Evolutionary conservation across 192 early-diverging fungal genomes (phyloP).

Genomic region (Coemansia sp.): DNA sequence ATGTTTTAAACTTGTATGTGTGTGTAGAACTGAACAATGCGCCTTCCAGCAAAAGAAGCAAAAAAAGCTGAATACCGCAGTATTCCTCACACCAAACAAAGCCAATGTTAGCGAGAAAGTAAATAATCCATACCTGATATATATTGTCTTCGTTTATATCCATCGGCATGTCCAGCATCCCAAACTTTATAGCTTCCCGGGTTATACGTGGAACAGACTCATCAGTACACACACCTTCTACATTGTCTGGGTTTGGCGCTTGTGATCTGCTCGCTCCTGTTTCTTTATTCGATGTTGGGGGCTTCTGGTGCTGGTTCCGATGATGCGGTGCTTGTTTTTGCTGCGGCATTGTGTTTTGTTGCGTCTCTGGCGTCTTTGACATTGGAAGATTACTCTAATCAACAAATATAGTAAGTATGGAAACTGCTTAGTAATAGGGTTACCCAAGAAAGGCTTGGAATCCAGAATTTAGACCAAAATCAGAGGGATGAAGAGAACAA

Average conservation of each 20-base stretch:
- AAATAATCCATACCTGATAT: constrained; percentile 13
- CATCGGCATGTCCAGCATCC: constrained; percentile 22
- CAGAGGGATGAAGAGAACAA: neutral
- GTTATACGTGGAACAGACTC: neutral
- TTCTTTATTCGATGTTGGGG: constrained; percentile 8
- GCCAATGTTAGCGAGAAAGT: constrained; percentile 18
- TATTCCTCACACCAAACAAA: constrained; percentile 9
- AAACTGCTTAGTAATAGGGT: neutral
- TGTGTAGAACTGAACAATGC: constrained; percentile 3
- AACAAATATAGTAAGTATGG: neutral
- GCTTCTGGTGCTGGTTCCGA: constrained; percentile 1
- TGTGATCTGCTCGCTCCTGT: neutral
- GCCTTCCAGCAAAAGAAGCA: neutral
- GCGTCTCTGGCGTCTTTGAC: neutral
- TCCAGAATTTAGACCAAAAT: neutral
- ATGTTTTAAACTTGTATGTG: neutral
- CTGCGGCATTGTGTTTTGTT: neutral
- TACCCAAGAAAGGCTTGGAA: neutral
- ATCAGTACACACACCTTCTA: constrained; percentile 4
- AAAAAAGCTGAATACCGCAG: neutral
- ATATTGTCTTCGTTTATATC: constrained; percentile 4
- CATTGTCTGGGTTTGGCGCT: constrained; percentile 4
- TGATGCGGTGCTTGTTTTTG: constrained; percentile 1
- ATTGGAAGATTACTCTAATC: constrained; percentile 3
- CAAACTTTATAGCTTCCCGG: constrained; percentile 20